Percentiles rank a stretch among this genome's conserved stretches.
These are phyloP conservation scores for Aspergillus baeticus DNA, from an alignment of 495 filamentous ascomycete genomes.

Conservation along the genomic window DNA sequence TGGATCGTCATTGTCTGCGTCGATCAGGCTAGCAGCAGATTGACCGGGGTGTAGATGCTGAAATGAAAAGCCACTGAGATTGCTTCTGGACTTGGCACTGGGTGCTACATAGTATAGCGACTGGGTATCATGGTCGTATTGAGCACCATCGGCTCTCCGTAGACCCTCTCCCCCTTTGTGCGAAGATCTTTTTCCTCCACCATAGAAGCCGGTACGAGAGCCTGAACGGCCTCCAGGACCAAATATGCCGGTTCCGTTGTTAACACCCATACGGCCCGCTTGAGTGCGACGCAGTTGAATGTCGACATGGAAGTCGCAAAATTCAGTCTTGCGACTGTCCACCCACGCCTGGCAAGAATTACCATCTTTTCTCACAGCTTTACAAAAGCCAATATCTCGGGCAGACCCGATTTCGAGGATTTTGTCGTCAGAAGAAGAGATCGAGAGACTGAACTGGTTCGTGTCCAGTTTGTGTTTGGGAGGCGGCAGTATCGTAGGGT, in stretches of 20 bases:
- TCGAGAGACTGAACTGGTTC: constrained; percentile 76
- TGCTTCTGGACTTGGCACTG: constrained; percentile 29
- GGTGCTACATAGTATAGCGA: constrained; percentile 59
- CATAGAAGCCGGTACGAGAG: constrained; percentile 47
- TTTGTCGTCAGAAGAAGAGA: constrained; percentile 81
- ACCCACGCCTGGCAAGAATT: constrained; percentile 80
- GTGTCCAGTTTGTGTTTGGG: constrained; percentile 67
- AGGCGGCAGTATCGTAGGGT: constrained; percentile 87
- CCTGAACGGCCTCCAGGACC: constrained; percentile 47
- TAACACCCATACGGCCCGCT: constrained; percentile 75
- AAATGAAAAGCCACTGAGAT: constrained; percentile 21
- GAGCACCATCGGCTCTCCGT: constrained; percentile 43
- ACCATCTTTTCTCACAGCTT: constrained; percentile 79
- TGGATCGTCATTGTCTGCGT: constrained; percentile 62
- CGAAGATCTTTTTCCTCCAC: constrained; percentile 35
- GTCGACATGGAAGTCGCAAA: constrained; percentile 92
- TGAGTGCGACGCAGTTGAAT: constrained; percentile 69
- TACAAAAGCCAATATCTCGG: constrained; percentile 87
- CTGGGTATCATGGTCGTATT: constrained; percentile 60
- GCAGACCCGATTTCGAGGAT: constrained; percentile 86
- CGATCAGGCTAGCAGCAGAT: constrained; percentile 64
- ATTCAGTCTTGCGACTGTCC: constrained; percentile 81
- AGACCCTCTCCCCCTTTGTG: constrained; percentile 29
- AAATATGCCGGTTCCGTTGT: constrained; percentile 51
- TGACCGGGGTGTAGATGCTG: constrained; percentile 28